Percentiles rank a stretch among this genome's conserved stretches.
These are phyloP conservation scores for Penicillium malachiteum DNA, from an alignment of 495 filamentous ascomycete genomes.

Conservation along the genomic window DNA sequence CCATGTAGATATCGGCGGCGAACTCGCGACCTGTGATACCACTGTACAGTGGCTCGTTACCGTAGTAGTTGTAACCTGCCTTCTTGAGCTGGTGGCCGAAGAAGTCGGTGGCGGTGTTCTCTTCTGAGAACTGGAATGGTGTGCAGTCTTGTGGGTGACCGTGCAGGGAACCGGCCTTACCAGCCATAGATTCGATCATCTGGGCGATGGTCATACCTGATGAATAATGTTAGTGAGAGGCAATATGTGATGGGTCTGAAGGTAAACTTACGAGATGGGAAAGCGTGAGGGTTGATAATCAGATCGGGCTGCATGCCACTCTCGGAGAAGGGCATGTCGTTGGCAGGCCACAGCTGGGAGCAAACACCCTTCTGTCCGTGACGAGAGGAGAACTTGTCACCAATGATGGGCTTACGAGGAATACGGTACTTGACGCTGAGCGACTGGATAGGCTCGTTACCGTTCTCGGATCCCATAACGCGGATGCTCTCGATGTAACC, in stretches of 20 bases:
- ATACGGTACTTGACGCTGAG: slow-evolving; percentile 91
- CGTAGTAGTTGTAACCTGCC: slow-evolving; percentile 96
- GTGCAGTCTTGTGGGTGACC: slow-evolving; percentile 92
- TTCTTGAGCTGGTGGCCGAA: slow-evolving; percentile 92
- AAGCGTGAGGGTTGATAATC: slow-evolving; percentile 99
- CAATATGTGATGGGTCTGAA: not conserved
- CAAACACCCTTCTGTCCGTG: slow-evolving; percentile 68
- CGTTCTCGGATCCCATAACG: slow-evolving; percentile 76
- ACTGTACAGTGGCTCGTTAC: slow-evolving; percentile 96
- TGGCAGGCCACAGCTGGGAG: slow-evolving; percentile 92
- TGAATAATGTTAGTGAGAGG: slow-evolving; percentile 10
- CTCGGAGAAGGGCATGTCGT: slow-evolving; percentile 98
- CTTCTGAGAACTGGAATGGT: slow-evolving; percentile 90
- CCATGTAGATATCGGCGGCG: slow-evolving; percentile 92
- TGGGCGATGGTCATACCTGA: slow-evolving; percentile 94
- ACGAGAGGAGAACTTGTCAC: slow-evolving; percentile 63
- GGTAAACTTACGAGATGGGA: slow-evolving; percentile 75
- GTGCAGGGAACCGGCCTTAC: slow-evolving; percentile 91
- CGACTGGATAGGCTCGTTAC: slow-evolving; percentile 77
- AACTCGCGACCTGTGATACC: slow-evolving; percentile 95
- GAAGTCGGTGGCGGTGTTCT: slow-evolving; percentile 88
- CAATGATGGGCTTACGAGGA: slow-evolving; percentile 87
- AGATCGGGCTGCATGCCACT: slow-evolving; percentile 94
- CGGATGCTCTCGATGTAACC: slow-evolving; percentile 92
- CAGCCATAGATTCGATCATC: slow-evolving; percentile 96